Conservation (phyloP, 2,329 filamentous ascomycete genomes). For the Zymoseptoria crescenta region DNA sequence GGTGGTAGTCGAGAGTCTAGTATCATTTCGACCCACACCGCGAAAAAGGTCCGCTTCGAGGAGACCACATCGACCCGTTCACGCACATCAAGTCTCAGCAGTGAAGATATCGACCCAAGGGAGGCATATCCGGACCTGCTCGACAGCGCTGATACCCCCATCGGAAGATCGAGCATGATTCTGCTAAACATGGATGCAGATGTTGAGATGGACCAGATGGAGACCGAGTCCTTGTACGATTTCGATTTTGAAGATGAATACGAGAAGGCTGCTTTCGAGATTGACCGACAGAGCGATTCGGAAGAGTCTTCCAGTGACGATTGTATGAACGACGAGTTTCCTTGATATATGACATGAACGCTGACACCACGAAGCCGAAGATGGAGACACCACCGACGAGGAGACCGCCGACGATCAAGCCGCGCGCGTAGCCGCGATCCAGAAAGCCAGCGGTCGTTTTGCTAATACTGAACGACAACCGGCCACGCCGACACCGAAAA, state of each 20-base stretch:
- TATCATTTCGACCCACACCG: constrained; percentile 19
- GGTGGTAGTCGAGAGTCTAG: not conserved
- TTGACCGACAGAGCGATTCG: constrained; percentile 27
- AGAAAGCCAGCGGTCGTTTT: constrained; percentile 9
- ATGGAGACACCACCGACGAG: constrained; percentile 32
- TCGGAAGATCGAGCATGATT: constrained; percentile 9
- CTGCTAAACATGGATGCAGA: constrained; percentile 18
- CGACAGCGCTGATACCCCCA: constrained; percentile 19
- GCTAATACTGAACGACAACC: constrained; percentile 17
- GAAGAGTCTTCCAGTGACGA: constrained; percentile 25
- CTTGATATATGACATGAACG: constrained; percentile 16
- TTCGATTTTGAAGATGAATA: constrained; percentile 31
- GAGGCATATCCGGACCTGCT: constrained; percentile 31
- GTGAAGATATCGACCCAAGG: constrained; percentile 25
- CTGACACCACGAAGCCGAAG: constrained; percentile 24
- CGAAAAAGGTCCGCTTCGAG: constrained; percentile 31
- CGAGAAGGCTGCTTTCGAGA: constrained; percentile 21
- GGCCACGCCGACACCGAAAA: constrained; percentile 1
- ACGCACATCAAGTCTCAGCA: constrained; percentile 27
- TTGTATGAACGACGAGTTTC: constrained; percentile 21
- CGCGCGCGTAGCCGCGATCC: constrained; percentile 16
- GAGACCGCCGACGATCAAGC: constrained; percentile 23
- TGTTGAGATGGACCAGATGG: constrained; percentile 16
- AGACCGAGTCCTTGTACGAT: constrained; percentile 26
- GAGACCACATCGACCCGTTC: constrained; percentile 25